Percentiles rank a stretch among this genome's conserved stretches.
Conservation (phyloP, 2,329 filamentous ascomycete species). For the Sporothrix schenckii region DNA sequence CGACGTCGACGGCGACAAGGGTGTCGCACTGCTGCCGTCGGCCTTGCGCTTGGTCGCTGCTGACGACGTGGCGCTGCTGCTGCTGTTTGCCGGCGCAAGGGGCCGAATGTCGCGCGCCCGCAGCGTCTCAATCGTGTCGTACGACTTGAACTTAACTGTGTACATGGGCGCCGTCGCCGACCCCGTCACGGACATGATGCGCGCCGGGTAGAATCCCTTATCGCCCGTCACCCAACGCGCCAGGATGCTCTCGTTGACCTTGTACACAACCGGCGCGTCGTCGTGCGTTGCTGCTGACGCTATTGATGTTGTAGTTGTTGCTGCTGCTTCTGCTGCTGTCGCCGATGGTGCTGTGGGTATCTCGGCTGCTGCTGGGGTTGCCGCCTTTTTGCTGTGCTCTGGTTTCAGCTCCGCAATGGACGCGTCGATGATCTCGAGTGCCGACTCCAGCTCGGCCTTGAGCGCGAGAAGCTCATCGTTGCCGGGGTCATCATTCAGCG, state of each 20-base stretch:
- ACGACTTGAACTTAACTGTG: constrained; percentile 92
- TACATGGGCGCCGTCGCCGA: constrained; percentile 90
- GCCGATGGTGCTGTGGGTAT: constrained; percentile 42
- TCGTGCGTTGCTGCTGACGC: constrained; percentile 41
- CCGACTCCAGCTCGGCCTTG: constrained; percentile 77
- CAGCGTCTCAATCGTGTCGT: constrained; percentile 80
- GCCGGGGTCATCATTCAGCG: constrained; percentile 77
- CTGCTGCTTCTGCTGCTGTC: constrained; percentile 44
- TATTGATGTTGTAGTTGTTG: constrained; percentile 37
- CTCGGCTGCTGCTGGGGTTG: not conserved
- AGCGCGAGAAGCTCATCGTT: constrained; percentile 77
- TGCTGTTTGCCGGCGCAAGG: constrained; percentile 47
- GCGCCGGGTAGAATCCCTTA: constrained; percentile 85
- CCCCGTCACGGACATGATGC: constrained; percentile 91
- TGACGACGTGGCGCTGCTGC: not conserved
- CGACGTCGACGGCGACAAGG: not conserved
- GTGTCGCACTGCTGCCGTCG: constrained; percentile 61
- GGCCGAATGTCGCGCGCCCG: constrained; percentile 82
- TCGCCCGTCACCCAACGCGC: constrained; percentile 92
- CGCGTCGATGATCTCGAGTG: constrained; percentile 77
- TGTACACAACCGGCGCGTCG: constrained; percentile 61
- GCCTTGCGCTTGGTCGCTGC: constrained; percentile 71
- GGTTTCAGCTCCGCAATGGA: constrained; percentile 80
- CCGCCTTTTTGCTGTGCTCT: constrained; percentile 47
- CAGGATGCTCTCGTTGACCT: constrained; percentile 86